Conservation (phyloP, 1,139 yeast genomes). For the Arxiozyma heterogenica region DNA sequence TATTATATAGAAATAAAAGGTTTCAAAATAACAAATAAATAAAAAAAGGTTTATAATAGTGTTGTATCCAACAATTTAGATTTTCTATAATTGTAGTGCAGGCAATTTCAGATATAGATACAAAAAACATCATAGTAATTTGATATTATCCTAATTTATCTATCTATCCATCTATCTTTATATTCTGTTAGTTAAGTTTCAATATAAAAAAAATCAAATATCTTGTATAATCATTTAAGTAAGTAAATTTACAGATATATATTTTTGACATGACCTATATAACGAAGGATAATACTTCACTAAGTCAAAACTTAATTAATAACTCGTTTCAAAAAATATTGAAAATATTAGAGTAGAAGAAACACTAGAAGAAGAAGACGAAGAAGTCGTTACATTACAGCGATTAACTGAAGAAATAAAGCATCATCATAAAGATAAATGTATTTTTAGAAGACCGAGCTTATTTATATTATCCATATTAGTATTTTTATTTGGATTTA, state of each 20-base stretch:
- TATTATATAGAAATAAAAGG: too few species aligned
- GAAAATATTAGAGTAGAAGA: neutral
- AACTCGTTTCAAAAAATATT: neutral
- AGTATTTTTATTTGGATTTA: slow-evolving; percentile 16
- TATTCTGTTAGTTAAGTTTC: neutral
- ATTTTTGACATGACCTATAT: neutral
- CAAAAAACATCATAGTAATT: too few species aligned
- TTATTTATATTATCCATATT: slow-evolving; percentile 22
- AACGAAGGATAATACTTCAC: too few species aligned
- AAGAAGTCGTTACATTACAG: slow-evolving; percentile 1
- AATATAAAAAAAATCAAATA: neutral
- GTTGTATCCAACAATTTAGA: too few species aligned
- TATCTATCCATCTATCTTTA: too few species aligned
- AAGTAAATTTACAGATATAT: neutral
- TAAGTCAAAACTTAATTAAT: neutral
- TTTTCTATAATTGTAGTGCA: too few species aligned
- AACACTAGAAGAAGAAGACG: neutral
- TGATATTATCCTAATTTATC: too few species aligned
- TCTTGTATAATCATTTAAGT: too few species aligned
- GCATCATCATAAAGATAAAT: slow-evolving; percentile 10
- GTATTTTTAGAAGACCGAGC: slow-evolving; percentile 26
- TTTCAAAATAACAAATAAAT: too few species aligned
- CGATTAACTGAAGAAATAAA: slow-evolving; percentile 13
- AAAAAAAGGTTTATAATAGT: too few species aligned
- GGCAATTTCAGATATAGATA: too few species aligned